Evolutionary conservation across 495 filamentous ascomycete genomes (phyloP).

Genomic region (Penicillium cinerascens): DNA sequence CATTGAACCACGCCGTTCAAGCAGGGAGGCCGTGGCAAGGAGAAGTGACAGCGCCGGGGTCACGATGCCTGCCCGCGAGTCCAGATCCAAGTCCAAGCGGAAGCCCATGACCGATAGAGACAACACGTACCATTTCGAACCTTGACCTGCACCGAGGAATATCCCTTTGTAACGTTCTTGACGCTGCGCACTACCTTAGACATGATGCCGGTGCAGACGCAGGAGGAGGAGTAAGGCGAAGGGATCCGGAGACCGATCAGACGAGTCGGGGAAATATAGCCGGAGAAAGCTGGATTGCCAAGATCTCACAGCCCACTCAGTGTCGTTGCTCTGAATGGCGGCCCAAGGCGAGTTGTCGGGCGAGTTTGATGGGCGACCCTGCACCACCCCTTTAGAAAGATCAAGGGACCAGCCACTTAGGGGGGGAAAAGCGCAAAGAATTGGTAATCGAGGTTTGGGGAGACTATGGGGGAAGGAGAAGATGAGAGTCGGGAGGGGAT

Average conservation of each 20-base stretch:
- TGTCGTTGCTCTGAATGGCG: constrained; percentile 17
- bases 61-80: background rate
- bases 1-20: background rate
- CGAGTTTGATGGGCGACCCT: constrained; percentile 7
- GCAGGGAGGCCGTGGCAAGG: constrained; percentile 6
- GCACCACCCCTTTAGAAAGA: background rate
- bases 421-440: constrained; percentile 1
- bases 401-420: constrained; percentile 6
- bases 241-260: constrained; percentile 11
- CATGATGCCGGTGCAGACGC: constrained; percentile 54
- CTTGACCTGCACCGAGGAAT: constrained; percentile 95
- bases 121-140: constrained; percentile 89
- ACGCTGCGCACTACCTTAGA: constrained; percentile 97
- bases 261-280: constrained; percentile 8
- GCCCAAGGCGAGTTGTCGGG: constrained; percentile 18
- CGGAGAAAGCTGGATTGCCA: constrained; percentile 16
- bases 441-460: background rate
- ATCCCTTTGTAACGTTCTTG: constrained; percentile 99
- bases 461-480: constrained; percentile 1
- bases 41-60: constrained; percentile 2
- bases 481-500: constrained; percentile 17
- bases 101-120: background rate
- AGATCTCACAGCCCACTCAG: constrained; percentile 23
- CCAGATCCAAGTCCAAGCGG: background rate
- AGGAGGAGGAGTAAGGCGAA: constrained; percentile 3